Evolutionary conservation across 345 rosid species (phyloP), one percentile per base, ranked within the genome.

Genomic region (Raphanus raphanistrum): DNA sequence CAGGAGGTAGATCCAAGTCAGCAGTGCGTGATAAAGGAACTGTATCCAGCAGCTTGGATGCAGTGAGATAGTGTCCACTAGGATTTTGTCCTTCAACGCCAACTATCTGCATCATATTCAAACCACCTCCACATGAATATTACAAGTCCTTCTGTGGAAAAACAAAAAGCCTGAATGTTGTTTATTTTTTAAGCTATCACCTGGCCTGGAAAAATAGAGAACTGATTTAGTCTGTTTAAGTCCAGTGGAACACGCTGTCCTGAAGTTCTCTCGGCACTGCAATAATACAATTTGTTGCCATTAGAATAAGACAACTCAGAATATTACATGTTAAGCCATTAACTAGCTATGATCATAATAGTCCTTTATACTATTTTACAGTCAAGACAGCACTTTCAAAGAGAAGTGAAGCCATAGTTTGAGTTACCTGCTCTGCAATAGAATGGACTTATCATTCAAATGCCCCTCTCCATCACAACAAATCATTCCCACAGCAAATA

Each of bases 201-300:
- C 97, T 90, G 99, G 82, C 99, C 98, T 8, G 99, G 99, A 74
- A 95, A 95, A 76, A 92, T 65, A 41, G 97, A 95, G 84, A 87
- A 91, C 62, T 88, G 90, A 69, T 71, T 80, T 78, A 92, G 60
- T 67, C 86, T 91, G 59, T 87, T 86, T 59, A 91, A 82, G 78
- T 92, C 98, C 72, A 95, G 83, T 71, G 90, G 96, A 80, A 90
- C 92, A 54, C 82, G 88, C 68, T 84, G 91, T 60, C 97, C 99
- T 76, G 98, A 89, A 75, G 99, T 87, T 80, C 87, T 90, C 78
- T 87, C 94, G 31, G 84, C 90, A 75, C 97, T 90, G 90, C 78
- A 60, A 73, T 32, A 33, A 68, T 5, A 54, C 2, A 77, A 15
- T 50, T 45, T 48, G 36, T 32, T 66, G 68, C 35, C 73, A 78